Evolutionary conservation across 805 yeast species (phyloP).

Genomic region (Sporopachydermia quercuum): DNA sequence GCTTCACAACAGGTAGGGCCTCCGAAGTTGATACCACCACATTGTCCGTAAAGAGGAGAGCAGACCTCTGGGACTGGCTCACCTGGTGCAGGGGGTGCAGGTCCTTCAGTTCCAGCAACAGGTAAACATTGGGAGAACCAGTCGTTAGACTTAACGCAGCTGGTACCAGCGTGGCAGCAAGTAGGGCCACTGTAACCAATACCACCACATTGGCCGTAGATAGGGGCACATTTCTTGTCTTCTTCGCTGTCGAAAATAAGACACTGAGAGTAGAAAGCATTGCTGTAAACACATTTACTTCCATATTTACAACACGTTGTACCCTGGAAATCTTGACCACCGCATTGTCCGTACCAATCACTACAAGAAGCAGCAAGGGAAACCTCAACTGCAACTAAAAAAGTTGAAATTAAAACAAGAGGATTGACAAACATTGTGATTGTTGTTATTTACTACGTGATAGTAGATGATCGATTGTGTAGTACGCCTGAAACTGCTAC

Average conservation of each 20-base stretch:
- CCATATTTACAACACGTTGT: background rate
- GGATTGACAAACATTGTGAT: background rate
- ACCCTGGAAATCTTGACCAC: background rate
- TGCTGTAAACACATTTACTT: background rate
- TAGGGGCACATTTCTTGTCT: background rate
- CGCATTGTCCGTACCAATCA: slow-evolving; percentile 1
- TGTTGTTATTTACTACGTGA: no score
- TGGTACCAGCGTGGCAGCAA: slow-evolving; percentile 2
- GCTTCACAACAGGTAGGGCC: slow-evolving; percentile 2
- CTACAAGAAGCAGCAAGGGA: background rate
- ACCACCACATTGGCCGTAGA: slow-evolving; percentile 2
- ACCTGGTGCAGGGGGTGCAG: background rate
- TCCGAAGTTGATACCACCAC: background rate
- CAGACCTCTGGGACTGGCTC: background rate
- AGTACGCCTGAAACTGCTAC: no score
- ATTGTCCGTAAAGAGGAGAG: slow-evolving; percentile 1
- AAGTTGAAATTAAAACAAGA: background rate
- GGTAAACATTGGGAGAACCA: slow-evolving; percentile 1
- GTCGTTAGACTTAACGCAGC: slow-evolving; percentile 17
- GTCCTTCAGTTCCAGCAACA: background rate
- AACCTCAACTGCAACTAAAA: background rate
- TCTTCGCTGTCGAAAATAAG: background rate
- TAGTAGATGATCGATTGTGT: no score
- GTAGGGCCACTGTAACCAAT: background rate
- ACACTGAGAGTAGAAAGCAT: background rate